Evolutionary conservation across 75 land plant genomes (phyloP).

Genomic region (Picea sitchensis): DNA sequence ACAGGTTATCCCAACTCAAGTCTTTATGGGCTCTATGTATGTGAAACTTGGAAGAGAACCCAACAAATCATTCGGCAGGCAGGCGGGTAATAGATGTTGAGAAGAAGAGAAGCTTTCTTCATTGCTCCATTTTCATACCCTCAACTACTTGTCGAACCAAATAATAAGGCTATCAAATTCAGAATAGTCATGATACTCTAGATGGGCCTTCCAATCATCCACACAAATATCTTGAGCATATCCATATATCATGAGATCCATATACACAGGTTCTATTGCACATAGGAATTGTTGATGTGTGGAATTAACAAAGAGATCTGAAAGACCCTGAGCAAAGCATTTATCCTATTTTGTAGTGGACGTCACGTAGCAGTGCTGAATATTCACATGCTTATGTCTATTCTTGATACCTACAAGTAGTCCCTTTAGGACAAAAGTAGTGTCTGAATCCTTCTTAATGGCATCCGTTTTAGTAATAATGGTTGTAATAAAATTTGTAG

Average conservation of each 20-base stretch:
- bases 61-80: no score
- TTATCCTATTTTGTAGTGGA: conserved; percentile 60
- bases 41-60: no score
- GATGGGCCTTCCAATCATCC: conserved; percentile 62
- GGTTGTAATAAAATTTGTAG: conserved; percentile 60
- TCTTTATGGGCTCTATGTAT: no score
- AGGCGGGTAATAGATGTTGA: no score
- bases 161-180: conserved; percentile 33
- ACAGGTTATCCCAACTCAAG: no score
- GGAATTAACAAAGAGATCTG: conserved; percentile 51
- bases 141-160: conserved; percentile 67
- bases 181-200: conserved; percentile 61
- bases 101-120: no score
- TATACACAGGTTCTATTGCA: conserved; percentile 44
- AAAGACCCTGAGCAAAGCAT: conserved; percentile 73
- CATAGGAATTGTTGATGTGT: conserved; percentile 33
- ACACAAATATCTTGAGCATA: conserved; percentile 36
- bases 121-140: no score
- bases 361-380: conserved; percentile 58
- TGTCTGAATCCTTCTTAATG: background rate
- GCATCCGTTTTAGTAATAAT: conserved; percentile 82
- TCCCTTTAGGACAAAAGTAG: background rate
- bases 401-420: conserved; percentile 59
- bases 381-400: conserved; percentile 60
- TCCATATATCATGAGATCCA: conserved; percentile 47